phyloP scores from a whole-genome alignment of 73 alveolate genomes.

The Paramecium caudatum region DNA sequence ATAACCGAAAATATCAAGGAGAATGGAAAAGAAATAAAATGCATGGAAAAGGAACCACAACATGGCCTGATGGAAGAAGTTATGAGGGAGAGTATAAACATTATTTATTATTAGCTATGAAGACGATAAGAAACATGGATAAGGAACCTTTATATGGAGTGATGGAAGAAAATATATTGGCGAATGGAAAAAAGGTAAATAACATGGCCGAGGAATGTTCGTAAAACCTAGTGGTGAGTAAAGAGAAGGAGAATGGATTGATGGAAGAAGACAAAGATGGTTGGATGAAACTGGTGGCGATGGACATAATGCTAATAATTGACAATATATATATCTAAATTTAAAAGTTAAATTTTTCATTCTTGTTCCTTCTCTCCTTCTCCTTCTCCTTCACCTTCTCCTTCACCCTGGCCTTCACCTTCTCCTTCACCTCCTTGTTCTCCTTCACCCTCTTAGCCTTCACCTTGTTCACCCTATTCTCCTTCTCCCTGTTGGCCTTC shows the following conservation, averaged over 20 bases:
- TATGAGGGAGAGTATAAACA: constrained; percentile 84
- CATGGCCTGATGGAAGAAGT: constrained; percentile 88
- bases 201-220: constrained; percentile 78
- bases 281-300: constrained; percentile 55
- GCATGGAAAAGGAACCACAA: constrained; percentile 75
- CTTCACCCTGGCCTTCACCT: not conserved
- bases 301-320: constrained; percentile 47
- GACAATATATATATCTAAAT: not conserved
- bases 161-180: constrained; percentile 82
- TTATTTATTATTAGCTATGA: constrained; percentile 78
- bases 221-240: constrained; percentile 55
- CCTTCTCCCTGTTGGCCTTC: not conserved
- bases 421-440: constrained; percentile 19
- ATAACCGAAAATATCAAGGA: constrained; percentile 66
- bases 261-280: constrained; percentile 77
- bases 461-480: not conserved
- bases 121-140: constrained; percentile 86
- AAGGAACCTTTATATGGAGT: constrained; percentile 81
- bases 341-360: not conserved
- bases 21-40: constrained; percentile 72
- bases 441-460: constrained; percentile 1
- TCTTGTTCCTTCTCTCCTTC: not conserved
- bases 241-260: constrained; percentile 78
- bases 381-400: constrained; percentile 22
- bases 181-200: constrained; percentile 76